Conservation (phyloP, 306 rosid species). For the Clitoria ternatea region DNA sequence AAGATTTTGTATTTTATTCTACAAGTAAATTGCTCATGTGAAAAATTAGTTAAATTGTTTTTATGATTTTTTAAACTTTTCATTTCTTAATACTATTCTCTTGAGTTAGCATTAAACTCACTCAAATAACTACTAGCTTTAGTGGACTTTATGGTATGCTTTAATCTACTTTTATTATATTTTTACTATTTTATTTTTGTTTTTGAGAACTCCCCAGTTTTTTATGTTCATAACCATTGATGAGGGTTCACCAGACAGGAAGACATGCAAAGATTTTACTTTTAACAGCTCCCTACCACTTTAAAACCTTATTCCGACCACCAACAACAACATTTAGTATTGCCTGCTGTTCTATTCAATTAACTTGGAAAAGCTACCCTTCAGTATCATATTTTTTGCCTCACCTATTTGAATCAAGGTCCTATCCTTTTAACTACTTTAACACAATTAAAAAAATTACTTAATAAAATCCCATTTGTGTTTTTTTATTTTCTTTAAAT, state of each 20-base stretch:
- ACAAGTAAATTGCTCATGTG: too few relatives aligned
- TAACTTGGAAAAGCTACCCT: constrained; percentile 25
- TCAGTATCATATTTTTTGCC: not conserved
- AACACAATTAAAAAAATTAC: too few relatives aligned
- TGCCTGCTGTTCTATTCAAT: constrained; percentile 22
- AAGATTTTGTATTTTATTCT: too few relatives aligned
- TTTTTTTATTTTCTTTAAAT: too few relatives aligned
- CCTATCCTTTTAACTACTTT: too few relatives aligned
- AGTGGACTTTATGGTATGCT: not conserved
- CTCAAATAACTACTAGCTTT: not conserved
- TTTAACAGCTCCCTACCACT: constrained; percentile 21
- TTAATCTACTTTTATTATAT: constrained; percentile 14
- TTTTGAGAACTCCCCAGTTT: not conserved
- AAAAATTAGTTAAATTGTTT: too few relatives aligned
- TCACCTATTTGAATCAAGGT: not conserved
- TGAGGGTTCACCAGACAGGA: constrained; percentile 38
- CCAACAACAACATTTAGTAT: constrained; percentile 20
- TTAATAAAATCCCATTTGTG: too few relatives aligned
- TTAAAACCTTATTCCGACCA: constrained; percentile 36
- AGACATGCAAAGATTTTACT: constrained; percentile 40
- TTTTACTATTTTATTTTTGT: not conserved
- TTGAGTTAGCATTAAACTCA: not conserved
- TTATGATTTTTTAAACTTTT: not conserved
- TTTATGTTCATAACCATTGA: constrained; percentile 23
- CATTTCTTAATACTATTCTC: not conserved